These are phyloP conservation scores for Epichloe uncinata DNA, from an alignment of 2,329 filamentous ascomycete genomes.

Conservation along the genomic window DNA sequence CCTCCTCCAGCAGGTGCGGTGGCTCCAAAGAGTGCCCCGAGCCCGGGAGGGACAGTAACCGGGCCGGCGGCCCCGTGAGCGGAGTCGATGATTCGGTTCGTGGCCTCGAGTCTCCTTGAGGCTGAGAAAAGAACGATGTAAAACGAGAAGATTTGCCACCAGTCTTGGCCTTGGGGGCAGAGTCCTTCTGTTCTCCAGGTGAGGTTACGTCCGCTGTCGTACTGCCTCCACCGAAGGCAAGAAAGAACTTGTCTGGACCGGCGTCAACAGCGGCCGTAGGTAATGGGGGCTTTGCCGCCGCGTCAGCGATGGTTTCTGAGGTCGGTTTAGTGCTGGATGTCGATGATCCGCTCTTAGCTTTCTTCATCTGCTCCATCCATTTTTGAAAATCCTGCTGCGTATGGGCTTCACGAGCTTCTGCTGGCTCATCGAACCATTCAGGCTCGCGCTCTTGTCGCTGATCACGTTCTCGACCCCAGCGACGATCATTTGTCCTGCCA, in stretches of 20 bases:
- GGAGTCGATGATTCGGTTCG: conserved; percentile 36
- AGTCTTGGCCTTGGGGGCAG: conserved; percentile 38
- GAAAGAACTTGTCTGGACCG: conserved; percentile 68
- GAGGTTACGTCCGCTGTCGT: conserved; percentile 34
- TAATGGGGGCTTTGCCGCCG: conserved; percentile 40
- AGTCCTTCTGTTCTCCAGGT: conserved; percentile 32
- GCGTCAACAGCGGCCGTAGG: conserved; percentile 51
- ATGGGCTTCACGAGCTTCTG: conserved; percentile 56
- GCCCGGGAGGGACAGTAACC: conserved; percentile 2
- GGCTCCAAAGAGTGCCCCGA: conserved; percentile 4
- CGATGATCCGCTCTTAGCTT: conserved; percentile 31
- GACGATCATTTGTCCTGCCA: conserved; percentile 31
- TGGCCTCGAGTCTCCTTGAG: conserved; percentile 36
- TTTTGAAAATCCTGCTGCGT: conserved; percentile 88
- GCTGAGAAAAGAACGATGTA: conserved; percentile 56
- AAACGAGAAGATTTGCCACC: conserved; percentile 66
- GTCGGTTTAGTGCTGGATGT: conserved; percentile 17
- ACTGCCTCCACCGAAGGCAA: conserved; percentile 33
- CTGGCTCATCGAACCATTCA: conserved; percentile 74
- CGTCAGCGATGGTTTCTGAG: conserved; percentile 25
- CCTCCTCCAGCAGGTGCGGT: background rate
- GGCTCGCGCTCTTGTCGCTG: conserved; percentile 64
- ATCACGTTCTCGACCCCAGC: conserved; percentile 45
- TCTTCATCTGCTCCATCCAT: conserved; percentile 88
- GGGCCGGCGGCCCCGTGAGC: conserved; percentile 17